Evolutionary conservation across 495 filamentous ascomycete genomes (phyloP), one percentile per base, ranked within the genome.

Genomic region (Tuber indicum): DNA sequence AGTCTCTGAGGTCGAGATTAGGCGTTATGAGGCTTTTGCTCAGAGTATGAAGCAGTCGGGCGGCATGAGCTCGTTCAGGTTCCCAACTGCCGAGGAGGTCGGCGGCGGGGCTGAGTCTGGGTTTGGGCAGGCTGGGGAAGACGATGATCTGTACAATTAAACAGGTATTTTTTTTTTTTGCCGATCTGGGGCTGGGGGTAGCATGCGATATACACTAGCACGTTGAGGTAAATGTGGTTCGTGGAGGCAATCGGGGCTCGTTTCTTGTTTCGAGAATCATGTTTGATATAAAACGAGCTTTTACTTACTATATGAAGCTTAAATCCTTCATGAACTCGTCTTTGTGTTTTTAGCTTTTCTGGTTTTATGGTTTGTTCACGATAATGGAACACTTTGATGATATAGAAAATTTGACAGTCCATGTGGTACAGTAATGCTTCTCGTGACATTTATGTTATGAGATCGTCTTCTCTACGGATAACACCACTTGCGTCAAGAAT

Each of bases 41-140:
- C 96, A 98, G 88, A 95, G 93, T 85, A 92, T 99, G 92, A 99
- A 99, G 92, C 96, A 96, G 84, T 90, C 93, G 66, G 93, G 96
- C 72, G 94, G 94, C 74, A 95, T 94, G 84, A 92, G 90, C 79
- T 97, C 94, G 89, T 98, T 98, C 92, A 92, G 95, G 85, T 98
- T 98, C 91, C 96, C 95, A 39, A 88, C 89, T 79, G 90, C 87
- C 36, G 91, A 89, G 46, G 91, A 89, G 79, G 89, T 87, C 72
- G 86, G 86, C 74, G 86, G 84, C 43, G 86, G 83, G 45, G 85
- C 84, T 73, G 88, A 87, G 72, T 89, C 89, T 86, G 87, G 90
- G 46, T 96, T 96, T 83, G 93, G 93, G 58, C 90, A 94, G 81
- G 92, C 91, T 78, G 93, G 92, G 79, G 92, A 95, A 84, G 93